A percentile compares a stretch with the other conserved stretches of the same genome.
Evolutionary conservation across 2,329 filamentous ascomycete species (phyloP).

Genomic region (Xylariaceae sp.): DNA sequence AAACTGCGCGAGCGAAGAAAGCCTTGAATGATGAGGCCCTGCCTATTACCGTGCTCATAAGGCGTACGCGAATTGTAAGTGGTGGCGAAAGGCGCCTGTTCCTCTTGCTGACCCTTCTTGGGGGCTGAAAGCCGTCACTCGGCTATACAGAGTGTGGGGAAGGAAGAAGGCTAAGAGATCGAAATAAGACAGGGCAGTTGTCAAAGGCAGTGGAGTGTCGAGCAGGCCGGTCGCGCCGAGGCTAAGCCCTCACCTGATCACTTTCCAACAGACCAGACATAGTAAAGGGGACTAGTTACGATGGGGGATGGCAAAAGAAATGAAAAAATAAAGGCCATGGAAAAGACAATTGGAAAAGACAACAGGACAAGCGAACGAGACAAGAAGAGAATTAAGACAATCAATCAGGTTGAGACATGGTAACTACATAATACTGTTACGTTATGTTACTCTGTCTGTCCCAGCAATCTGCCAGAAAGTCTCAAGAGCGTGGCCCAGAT

Average conservation of each 20-base stretch:
- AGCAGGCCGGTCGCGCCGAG: slow-evolving; percentile 16
- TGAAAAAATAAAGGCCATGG: background rate
- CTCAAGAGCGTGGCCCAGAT: background rate
- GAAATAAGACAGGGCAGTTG: slow-evolving; percentile 2
- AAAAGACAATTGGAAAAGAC: background rate
- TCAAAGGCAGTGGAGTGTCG: background rate
- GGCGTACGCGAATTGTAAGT: too few species aligned
- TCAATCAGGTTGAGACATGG: background rate
- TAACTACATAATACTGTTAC: background rate
- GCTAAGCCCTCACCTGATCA: slow-evolving; percentile 22
- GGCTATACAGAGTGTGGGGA: slow-evolving; percentile 14
- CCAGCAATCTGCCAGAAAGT: background rate
- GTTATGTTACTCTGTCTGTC: background rate
- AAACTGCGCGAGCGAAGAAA: background rate
- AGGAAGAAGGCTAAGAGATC: background rate
- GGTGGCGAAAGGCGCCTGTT: background rate
- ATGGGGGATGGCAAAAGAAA: slow-evolving; percentile 3
- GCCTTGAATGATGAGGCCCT: slow-evolving; percentile 1
- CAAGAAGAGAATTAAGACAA: background rate
- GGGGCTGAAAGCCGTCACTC: slow-evolving; percentile 6
- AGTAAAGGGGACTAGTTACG: slow-evolving; percentile 7
- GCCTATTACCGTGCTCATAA: too few species aligned
- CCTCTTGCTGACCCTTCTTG: background rate
- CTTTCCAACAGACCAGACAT: slow-evolving; percentile 15
- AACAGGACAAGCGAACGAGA: background rate